phyloP scores from a whole-genome alignment of 345 rosid species.

The Pseudoturritis turrita region DNA sequence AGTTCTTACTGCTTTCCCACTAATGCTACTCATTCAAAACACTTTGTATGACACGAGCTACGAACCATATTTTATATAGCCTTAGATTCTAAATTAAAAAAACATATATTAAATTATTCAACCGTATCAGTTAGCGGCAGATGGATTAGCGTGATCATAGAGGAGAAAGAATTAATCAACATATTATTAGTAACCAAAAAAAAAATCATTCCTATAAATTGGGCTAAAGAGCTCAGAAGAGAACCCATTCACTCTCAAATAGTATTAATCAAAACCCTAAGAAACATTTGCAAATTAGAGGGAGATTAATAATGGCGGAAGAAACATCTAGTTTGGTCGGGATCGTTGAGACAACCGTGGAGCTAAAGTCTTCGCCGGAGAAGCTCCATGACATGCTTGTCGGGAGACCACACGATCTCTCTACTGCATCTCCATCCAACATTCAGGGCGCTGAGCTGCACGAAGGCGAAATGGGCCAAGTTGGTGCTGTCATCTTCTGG shows the following conservation, averaged over 20 bases:
- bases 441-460: constrained; percentile 25
- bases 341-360: constrained; percentile 17
- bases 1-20: not conserved
- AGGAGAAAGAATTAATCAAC: not conserved
- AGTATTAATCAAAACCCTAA: not conserved
- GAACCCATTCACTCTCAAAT: not conserved
- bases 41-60: not conserved
- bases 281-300: not conserved
- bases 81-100: no score
- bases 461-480: constrained; percentile 38
- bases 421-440: constrained; percentile 13
- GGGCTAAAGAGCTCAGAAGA: not conserved
- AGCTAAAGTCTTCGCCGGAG: constrained; percentile 4
- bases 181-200: not conserved
- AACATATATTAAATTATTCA: no score
- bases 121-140: not conserved
- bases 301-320: not conserved
- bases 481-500: constrained; percentile 31
- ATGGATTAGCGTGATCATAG: not conserved
- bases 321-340: constrained; percentile 20
- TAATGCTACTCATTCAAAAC: constrained; percentile 1
- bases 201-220: not conserved
- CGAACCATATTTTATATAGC: not conserved
- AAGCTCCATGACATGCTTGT: constrained; percentile 33
- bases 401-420: constrained; percentile 32